A percentile compares a stretch with the other conserved stretches of the same genome.
Conservation (phyloP, 441 rosid genomes). For the Isatis lusitanica region DNA sequence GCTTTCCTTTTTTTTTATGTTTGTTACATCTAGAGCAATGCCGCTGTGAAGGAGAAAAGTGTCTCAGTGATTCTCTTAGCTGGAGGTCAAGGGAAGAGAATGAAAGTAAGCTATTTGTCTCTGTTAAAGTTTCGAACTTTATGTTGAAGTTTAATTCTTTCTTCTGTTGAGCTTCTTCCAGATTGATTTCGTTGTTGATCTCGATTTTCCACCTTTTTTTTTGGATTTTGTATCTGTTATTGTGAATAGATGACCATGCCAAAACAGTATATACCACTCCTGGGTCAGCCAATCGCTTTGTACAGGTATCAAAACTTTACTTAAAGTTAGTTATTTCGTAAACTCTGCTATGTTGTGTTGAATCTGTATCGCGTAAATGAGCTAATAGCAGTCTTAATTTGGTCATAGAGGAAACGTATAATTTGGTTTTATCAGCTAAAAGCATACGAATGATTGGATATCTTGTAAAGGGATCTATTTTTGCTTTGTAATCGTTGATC, state of each 20-base stretch:
- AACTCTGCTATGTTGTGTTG: not conserved
- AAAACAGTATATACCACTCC: slow-evolving; percentile 91
- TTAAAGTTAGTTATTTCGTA: not conserved
- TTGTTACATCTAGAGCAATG: slow-evolving; percentile 40
- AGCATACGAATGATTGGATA: not conserved
- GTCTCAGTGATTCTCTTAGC: slow-evolving; percentile 90
- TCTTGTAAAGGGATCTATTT: not conserved
- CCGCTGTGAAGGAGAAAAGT: slow-evolving; percentile 59
- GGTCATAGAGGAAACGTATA: not conserved
- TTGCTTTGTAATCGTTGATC: not conserved
- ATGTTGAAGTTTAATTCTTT: not conserved
- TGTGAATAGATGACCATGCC: slow-evolving; percentile 83
- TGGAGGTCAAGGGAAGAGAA: slow-evolving; percentile 93
- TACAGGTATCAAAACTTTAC: slow-evolving; percentile 59
- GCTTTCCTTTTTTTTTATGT: not conserved
- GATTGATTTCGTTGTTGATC: slow-evolving; percentile 7
- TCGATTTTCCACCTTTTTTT: slow-evolving; percentile 23
- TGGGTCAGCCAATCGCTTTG: slow-evolving; percentile 90
- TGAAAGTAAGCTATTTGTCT: slow-evolving; percentile 64
- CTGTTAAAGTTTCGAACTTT: slow-evolving; percentile 11
- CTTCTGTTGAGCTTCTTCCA: not conserved
- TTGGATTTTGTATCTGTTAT: slow-evolving; percentile 37
- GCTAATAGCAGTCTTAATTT: not conserved
- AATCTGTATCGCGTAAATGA: not conserved
- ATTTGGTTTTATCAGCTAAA: not conserved